Conservation (phyloP, 768 basidiomycete species). For the Termitomyces sp. region DNA sequence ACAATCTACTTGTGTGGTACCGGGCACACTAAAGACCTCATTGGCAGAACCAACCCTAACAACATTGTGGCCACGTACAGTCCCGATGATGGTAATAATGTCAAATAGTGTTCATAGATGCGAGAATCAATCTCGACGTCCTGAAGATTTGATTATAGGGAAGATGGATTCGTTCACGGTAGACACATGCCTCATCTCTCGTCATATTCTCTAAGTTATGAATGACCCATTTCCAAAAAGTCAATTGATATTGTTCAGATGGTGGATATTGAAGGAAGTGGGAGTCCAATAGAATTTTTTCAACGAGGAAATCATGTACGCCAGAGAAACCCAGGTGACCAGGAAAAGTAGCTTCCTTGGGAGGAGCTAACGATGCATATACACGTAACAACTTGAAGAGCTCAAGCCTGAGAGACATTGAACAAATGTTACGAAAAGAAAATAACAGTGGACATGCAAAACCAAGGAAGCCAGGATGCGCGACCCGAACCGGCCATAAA, state of each 20-base stretch:
- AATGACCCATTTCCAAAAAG: slow-evolving; percentile 77
- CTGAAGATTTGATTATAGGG: slow-evolving; percentile 21
- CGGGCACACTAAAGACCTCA: slow-evolving; percentile 16
- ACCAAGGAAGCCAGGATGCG: too few species aligned
- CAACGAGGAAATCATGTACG: slow-evolving; percentile 56
- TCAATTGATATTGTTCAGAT: slow-evolving; percentile 54
- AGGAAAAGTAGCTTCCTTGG: slow-evolving; percentile 41
- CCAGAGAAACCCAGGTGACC: slow-evolving; percentile 26
- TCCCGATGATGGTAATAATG: slow-evolving; percentile 37
- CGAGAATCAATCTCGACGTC: slow-evolving; percentile 61
- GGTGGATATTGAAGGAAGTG: slow-evolving; percentile 62
- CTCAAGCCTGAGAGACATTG: slow-evolving; percentile 11
- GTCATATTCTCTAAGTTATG: slow-evolving; percentile 44
- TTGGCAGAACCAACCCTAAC: slow-evolving; percentile 1
- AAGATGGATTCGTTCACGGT: neutral
- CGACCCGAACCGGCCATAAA: slow-evolving; percentile 23
- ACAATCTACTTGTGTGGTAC: slow-evolving; percentile 17
- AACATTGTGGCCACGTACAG: slow-evolving; percentile 21
- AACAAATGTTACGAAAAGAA: neutral
- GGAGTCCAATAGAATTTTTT: slow-evolving; percentile 43
- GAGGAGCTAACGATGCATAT: slow-evolving; percentile 51
- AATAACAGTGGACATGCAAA: too few species aligned
- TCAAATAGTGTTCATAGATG: slow-evolving; percentile 62
- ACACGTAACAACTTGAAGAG: slow-evolving; percentile 44
- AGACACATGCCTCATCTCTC: slow-evolving; percentile 43